Conservation (phyloP, 768 basidiomycete genomes). For the Boletus speciosus region DNA sequence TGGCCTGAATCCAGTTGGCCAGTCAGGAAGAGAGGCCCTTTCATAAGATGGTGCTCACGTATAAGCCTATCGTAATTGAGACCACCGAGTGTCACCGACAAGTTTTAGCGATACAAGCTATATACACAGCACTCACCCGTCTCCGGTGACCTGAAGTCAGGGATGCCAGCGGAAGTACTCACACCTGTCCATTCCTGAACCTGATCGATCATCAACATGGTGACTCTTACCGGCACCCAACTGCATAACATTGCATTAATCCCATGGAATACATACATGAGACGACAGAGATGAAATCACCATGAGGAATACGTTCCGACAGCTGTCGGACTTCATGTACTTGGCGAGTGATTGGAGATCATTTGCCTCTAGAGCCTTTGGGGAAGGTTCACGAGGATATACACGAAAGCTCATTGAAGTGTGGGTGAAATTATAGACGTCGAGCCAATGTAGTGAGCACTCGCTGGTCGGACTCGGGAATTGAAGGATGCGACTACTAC, state of each 20-base stretch:
- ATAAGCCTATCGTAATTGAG: constrained; percentile 18
- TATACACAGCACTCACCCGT: constrained; percentile 52
- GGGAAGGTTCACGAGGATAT: constrained; percentile 2
- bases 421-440: neutral
- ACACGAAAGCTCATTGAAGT: constrained; percentile 13
- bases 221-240: constrained; percentile 59
- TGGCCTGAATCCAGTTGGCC: constrained; percentile 46
- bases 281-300: constrained; percentile 33
- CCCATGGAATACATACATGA: neutral
- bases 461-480: neutral
- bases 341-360: constrained; percentile 51
- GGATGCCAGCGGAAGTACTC: constrained; percentile 79
- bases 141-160: constrained; percentile 84
- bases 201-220: neutral
- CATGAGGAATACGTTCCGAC: constrained; percentile 72
- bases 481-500: too few relatives aligned
- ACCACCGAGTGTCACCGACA: neutral
- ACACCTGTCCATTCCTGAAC: constrained; percentile 44
- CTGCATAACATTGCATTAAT: constrained; percentile 32
- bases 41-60: constrained; percentile 20
- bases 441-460: neutral
- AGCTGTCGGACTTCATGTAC: constrained; percentile 65
- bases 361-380: constrained; percentile 30
- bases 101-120: neutral
- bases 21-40: neutral